Evolutionary conservation across 805 yeast species (phyloP), one percentile per base, ranked within the genome.

Genomic region (Candida vartiovaarae): DNA sequence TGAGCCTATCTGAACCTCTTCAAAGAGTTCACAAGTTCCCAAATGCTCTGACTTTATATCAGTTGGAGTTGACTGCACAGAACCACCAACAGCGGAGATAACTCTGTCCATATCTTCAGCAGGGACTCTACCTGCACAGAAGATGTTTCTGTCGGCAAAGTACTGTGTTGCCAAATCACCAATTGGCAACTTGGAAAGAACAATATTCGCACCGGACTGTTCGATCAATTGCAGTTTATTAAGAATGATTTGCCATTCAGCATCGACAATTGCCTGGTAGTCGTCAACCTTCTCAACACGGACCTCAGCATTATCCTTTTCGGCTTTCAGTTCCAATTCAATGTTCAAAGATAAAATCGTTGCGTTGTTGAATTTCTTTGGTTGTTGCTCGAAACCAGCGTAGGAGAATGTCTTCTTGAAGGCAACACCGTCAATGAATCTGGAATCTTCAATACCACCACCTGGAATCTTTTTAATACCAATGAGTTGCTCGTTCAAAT

Each of bases 381-480:
- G 99, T 67, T 93, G 99, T 71, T 93, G 99, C 67, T 93, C 99
- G 63, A 93, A 93, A 3, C 99, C 99, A 38, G 99, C 99, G 58
- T 93, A 93, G 26, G 97, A 84, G 59, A 93, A 93, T 0, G 99
- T 90, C 70, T 93, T 93, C 61, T 93, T 88, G 68, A 93, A 93
- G 3, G 97, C 99, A 48, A 93, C 98, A 61, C 99, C 99, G 55
- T 86, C 78, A 41, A 93, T 78, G 55, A 89, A 85, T 49, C 80
- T 60, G 8, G 97, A 84, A 57, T 93, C 98, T 62, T 91, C 96
- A 80, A 93, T 84, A 40, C 90, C 85, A 47, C 99, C 99, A 55
- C 99, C 99, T 8, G 96, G 78, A 43, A 93, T 85, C 65, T 87
- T 90, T 65, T 93, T 93, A 56, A 93, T 83, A 48, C 99, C 99